A percentile compares a stretch with the other conserved stretches of the same genome.
phyloP scores from a whole-genome alignment of 768 basidiomycete species.

The Suillus tomentosus region DNA sequence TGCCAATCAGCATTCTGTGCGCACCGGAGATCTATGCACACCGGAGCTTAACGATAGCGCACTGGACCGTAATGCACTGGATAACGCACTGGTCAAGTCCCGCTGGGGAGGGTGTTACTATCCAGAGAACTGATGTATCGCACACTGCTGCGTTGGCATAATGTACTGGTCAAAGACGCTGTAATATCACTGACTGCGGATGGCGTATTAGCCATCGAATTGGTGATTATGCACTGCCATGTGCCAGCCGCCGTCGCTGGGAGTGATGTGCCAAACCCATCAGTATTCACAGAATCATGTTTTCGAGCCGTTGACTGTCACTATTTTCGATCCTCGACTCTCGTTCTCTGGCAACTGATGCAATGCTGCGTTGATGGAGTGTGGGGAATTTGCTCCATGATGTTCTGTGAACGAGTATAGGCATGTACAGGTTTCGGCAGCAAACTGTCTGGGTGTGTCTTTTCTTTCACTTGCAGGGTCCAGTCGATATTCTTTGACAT shows the following conservation, averaged over 20 bases:
- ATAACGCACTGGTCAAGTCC: background rate
- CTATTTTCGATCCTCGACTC: background rate
- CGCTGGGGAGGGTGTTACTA: background rate
- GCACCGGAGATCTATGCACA: background rate
- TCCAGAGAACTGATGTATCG: background rate
- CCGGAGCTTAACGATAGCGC: background rate
- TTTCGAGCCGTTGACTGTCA: background rate
- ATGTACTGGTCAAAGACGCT: background rate
- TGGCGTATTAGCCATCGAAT: background rate
- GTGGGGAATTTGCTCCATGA: background rate
- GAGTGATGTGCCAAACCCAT: background rate
- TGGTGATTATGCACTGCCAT: background rate
- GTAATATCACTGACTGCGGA: background rate
- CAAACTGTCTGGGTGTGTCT: background rate
- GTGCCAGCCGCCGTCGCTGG: no score
- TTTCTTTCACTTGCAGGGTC: constrained; percentile 8
- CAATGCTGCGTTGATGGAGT: background rate
- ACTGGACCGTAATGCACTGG: background rate
- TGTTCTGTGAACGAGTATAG: background rate
- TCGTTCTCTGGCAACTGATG: background rate
- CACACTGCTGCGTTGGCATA: background rate
- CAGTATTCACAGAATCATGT: background rate
- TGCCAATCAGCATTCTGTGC: background rate
- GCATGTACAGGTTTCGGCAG: constrained; percentile 3
- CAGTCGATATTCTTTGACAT: background rate